These are phyloP conservation scores for Camelina laxa DNA, from an alignment of 345 rosid genomes.

Conservation along the genomic window DNA sequence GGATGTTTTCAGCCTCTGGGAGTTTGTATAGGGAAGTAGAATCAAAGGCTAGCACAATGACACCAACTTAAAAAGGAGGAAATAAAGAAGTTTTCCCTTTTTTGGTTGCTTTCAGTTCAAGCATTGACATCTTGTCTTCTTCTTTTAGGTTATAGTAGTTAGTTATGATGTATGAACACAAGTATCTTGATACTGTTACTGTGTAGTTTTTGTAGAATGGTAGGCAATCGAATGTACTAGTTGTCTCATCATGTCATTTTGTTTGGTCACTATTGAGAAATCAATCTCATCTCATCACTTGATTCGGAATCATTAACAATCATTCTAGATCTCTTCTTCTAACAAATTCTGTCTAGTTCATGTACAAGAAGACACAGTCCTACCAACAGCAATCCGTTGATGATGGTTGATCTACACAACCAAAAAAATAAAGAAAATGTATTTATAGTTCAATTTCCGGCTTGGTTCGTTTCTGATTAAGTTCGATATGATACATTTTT, in stretches of 20 bases:
- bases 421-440: no score
- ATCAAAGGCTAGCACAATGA: constrained; percentile 35
- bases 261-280: no score
- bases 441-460: no score
- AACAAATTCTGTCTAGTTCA: no score
- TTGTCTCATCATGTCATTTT: not conserved
- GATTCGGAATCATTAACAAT: no score
- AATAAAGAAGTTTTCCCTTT: not conserved
- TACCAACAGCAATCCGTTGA: no score
- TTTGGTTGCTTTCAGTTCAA: constrained; percentile 11
- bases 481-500: no score
- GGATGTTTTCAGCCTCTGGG: constrained; percentile 35
- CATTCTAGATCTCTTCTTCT: no score
- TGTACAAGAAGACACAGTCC: no score
- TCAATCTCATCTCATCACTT: no score
- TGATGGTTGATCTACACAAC: no score
- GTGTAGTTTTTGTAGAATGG: constrained; percentile 2
- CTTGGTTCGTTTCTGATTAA: no score
- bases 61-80: constrained; percentile 40
- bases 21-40: constrained; percentile 27
- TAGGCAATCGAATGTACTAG: not conserved
- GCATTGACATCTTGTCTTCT: constrained; percentile 32
- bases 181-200: not conserved
- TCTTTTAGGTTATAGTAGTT: not conserved
- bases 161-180: not conserved